phyloP scores from a whole-genome alignment of 2,329 filamentous ascomycete genomes.

The Arachnomyces sp. region DNA sequence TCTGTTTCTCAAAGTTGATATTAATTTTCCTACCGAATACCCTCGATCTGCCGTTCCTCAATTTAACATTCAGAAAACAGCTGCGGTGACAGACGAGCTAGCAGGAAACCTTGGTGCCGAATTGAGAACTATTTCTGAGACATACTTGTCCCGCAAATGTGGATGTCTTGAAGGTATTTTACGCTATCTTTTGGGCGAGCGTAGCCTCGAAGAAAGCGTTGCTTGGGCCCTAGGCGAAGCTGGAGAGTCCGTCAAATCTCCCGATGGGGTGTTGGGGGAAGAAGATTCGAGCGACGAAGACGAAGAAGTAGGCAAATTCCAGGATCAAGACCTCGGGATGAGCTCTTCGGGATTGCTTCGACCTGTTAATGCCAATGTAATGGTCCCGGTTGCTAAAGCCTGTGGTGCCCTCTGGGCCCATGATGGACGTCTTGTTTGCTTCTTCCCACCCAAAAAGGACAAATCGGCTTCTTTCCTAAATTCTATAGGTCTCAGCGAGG shows the following conservation, averaged over 20 bases:
- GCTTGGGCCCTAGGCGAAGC: constrained; percentile 51
- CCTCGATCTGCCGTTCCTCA: constrained; percentile 44
- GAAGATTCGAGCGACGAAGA: constrained; percentile 83
- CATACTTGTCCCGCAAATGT: constrained; percentile 43
- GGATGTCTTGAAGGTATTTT: constrained; percentile 57
- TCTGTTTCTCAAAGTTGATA: constrained; percentile 50
- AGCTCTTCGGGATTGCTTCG: constrained; percentile 46
- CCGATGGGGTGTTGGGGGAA: constrained; percentile 43
- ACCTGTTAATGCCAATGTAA: constrained; percentile 53
- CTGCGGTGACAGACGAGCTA: constrained; percentile 46
- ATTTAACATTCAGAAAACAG: constrained; percentile 51
- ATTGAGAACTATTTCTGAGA: constrained; percentile 48
- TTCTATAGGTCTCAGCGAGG: constrained; percentile 41
- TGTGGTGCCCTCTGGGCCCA: constrained; percentile 52
- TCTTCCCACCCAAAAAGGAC: constrained; percentile 48
- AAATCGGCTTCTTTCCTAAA: constrained; percentile 45
- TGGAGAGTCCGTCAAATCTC: constrained; percentile 39
- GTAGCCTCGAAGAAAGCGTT: constrained; percentile 51
- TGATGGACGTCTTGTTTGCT: constrained; percentile 51
- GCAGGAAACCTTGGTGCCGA: constrained; percentile 44
- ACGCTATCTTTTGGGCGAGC: constrained; percentile 54
- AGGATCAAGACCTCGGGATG: constrained; percentile 38
- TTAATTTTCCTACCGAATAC: constrained; percentile 53
- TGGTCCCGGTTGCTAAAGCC: constrained; percentile 55
- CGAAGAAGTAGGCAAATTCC: constrained; percentile 45